phyloP scores from a whole-genome alignment of 2,329 filamentous ascomycete species.

The Neodidymelliopsis sp. region DNA sequence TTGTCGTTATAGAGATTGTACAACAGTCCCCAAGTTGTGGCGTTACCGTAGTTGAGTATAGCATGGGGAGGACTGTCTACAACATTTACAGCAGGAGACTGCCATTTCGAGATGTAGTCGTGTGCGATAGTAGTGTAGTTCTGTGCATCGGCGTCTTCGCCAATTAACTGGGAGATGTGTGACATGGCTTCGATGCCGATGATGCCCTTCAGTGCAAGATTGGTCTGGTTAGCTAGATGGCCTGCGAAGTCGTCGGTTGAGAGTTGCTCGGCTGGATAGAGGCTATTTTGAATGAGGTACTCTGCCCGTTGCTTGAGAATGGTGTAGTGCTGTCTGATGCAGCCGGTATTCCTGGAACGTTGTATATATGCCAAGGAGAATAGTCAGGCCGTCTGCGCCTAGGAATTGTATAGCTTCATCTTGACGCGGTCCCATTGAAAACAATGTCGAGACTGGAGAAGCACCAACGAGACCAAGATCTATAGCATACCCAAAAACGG shows the following conservation, averaged over 20 bases:
- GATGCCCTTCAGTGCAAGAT: constrained; percentile 83
- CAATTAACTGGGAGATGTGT: constrained; percentile 69
- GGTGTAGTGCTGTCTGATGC: constrained; percentile 68
- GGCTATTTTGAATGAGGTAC: constrained; percentile 75
- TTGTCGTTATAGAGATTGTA: constrained; percentile 83
- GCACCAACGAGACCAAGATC: constrained; percentile 38
- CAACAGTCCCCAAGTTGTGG: constrained; percentile 81
- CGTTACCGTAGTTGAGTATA: constrained; percentile 80
- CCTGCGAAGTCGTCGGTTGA: constrained; percentile 90
- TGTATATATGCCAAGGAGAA: constrained; percentile 82
- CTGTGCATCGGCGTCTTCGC: constrained; percentile 62
- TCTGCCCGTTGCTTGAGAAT: constrained; percentile 80
- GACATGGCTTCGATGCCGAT: constrained; percentile 82
- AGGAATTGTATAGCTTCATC: constrained; percentile 82
- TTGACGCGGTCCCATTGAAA: constrained; percentile 79
- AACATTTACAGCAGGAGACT: constrained; percentile 66
- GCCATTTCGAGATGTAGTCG: constrained; percentile 76
- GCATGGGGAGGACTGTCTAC: constrained; percentile 73
- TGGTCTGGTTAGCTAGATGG: constrained; percentile 78
- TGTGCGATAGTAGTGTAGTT: constrained; percentile 69
- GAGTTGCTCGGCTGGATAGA: constrained; percentile 78
- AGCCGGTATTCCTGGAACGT: constrained; percentile 65
- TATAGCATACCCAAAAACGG: constrained; percentile 77
- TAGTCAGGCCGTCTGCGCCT: constrained; percentile 74
- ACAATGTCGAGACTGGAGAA: constrained; percentile 53